A percentile compares a stretch with the other conserved stretches of the same genome.
phyloP scores from a whole-genome alignment of 1,284 basidiomycete species.

The Fomitopsis palustris region DNA sequence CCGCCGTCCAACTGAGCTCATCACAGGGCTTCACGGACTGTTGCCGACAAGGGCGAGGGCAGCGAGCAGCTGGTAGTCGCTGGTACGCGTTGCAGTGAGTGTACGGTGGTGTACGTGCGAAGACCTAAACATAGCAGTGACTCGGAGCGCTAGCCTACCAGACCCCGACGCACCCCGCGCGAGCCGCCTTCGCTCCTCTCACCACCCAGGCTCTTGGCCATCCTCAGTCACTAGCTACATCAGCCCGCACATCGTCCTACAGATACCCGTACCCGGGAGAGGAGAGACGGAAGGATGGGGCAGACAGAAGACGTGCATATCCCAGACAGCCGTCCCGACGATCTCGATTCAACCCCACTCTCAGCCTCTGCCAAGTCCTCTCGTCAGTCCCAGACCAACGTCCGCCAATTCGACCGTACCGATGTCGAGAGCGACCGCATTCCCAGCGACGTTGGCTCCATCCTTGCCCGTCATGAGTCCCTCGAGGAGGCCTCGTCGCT shows the following conservation, averaged over 20 bases:
- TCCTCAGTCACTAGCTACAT: neutral
- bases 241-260: neutral
- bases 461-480: conserved; percentile 33
- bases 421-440: neutral
- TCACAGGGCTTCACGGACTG: neutral
- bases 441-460: conserved; percentile 28
- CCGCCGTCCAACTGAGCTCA: neutral
- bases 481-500: conserved; percentile 37
- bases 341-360: neutral
- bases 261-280: neutral
- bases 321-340: neutral
- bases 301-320: neutral
- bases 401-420: neutral
- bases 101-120: no score
- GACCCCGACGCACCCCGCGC: no score
- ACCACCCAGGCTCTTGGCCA: neutral
- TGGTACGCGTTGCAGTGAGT: no score
- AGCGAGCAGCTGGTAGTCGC: no score
- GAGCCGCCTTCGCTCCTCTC: no score
- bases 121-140: no score
- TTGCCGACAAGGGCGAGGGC: neutral
- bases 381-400: neutral
- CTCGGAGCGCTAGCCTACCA: no score
- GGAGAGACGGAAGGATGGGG: neutral
- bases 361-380: neutral